Evolutionary conservation across 805 yeast species (phyloP).

Genomic region (Teunomyces stri): DNA sequence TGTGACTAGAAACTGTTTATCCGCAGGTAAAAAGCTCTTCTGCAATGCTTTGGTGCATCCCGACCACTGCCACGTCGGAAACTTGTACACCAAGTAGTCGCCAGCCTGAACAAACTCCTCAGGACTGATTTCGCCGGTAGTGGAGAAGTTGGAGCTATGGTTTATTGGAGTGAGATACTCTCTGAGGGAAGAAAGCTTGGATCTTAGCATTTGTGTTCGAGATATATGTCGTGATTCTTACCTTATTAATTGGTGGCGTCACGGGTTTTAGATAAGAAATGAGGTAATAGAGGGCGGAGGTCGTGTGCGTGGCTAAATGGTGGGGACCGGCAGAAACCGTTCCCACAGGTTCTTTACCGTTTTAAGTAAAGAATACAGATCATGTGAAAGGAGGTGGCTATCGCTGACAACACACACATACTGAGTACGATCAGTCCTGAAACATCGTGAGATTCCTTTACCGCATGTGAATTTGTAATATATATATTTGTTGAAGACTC

Average conservation of each 20-base stretch:
- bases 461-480: no score
- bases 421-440: no score
- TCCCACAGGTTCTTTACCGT: no score
- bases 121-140: conserved; percentile 92
- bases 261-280: not conserved
- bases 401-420: no score
- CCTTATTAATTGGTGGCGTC: not conserved
- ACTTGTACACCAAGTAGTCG: conserved; percentile 83
- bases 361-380: no score
- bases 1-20: conserved; percentile 85
- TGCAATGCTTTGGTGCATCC: conserved; percentile 31
- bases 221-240: not conserved
- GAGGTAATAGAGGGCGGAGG: no score
- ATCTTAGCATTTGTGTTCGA: conserved; percentile 45
- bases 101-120: conserved; percentile 95
- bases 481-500: no score
- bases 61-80: conserved; percentile 96
- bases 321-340: no score
- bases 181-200: conserved; percentile 77
- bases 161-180: conserved; percentile 92
- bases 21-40: conserved; percentile 75
- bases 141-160: conserved; percentile 78
- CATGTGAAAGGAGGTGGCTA: no score
- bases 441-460: no score
- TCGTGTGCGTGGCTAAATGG: no score